phyloP scores from a whole-genome alignment of 768 basidiomycete genomes.

The Boletus insuetus region DNA sequence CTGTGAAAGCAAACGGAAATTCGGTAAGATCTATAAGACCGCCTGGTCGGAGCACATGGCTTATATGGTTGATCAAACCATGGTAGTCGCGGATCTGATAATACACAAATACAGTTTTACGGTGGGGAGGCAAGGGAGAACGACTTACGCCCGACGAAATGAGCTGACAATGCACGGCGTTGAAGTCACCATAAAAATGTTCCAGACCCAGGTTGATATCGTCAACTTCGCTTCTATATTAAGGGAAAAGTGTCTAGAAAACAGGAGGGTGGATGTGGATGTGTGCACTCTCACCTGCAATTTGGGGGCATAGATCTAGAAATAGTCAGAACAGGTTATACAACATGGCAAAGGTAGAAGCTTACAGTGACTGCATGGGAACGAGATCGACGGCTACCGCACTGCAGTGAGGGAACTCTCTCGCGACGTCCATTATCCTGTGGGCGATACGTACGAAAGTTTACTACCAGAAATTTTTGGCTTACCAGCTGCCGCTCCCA shows the following conservation, averaged over 20 bases:
- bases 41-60: constrained; percentile 63
- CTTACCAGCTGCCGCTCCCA: constrained; percentile 75
- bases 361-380: constrained; percentile 73
- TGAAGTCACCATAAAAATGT: constrained; percentile 76
- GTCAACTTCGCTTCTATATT: constrained; percentile 71
- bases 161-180: constrained; percentile 71
- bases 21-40: constrained; percentile 68
- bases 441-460: constrained; percentile 8
- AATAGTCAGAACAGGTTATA: constrained; percentile 17
- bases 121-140: constrained; percentile 4
- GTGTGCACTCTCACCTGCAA: constrained; percentile 47
- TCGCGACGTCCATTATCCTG: constrained; percentile 76
- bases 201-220: constrained; percentile 83
- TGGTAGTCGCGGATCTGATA: constrained; percentile 66
- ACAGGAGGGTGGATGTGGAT: neutral
- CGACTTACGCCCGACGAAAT: constrained; percentile 70
- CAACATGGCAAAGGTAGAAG: constrained; percentile 13
- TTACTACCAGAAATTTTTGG: neutral
- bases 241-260: constrained; percentile 2
- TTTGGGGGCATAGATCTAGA: constrained; percentile 65
- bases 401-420: constrained; percentile 65
- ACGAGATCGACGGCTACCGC: constrained; percentile 77
- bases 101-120: constrained; percentile 14
- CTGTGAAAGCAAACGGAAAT: constrained; percentile 68
- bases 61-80: constrained; percentile 62